These are phyloP conservation scores for Diplodia corticola DNA, from an alignment of 2,329 filamentous ascomycete genomes.

Conservation along the genomic window DNA sequence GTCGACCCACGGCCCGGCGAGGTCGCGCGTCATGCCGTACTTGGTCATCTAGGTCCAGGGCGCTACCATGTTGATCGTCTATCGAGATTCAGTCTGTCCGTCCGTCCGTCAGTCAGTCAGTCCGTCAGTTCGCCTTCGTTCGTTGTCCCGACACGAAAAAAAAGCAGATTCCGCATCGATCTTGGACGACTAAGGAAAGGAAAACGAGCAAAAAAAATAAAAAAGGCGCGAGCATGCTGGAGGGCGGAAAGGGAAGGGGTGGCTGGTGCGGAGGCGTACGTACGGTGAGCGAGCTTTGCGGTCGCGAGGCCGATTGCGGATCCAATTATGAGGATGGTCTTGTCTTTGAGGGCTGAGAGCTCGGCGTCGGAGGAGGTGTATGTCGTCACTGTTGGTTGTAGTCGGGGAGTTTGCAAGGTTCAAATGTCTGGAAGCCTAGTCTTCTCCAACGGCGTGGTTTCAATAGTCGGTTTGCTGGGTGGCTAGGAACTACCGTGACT, in stretches of 20 bases:
- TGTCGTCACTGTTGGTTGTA: not conserved
- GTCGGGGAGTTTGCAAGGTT: not conserved
- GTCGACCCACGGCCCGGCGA: not conserved
- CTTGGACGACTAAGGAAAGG: no score
- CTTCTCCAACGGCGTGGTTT: not conserved
- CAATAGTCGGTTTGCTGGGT: not conserved
- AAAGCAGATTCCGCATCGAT: no score
- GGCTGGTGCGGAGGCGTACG: no score
- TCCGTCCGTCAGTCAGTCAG: no score
- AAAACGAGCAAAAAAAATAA: no score
- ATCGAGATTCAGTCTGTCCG: no score
- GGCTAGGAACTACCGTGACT: not conserved
- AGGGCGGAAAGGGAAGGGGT: no score
- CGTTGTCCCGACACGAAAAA: not conserved
- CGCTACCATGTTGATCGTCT: constrained; percentile 30
- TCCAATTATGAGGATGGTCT: constrained; percentile 30
- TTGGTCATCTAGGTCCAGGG: constrained; percentile 35
- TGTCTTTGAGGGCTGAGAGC: constrained; percentile 23
- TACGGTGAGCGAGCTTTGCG: constrained; percentile 29
- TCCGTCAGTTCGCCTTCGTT: no score
- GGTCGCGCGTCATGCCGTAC: not conserved
- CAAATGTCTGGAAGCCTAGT: not conserved
- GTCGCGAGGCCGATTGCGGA: constrained; percentile 29
- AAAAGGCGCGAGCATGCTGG: no score
- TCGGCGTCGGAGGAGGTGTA: not conserved